phyloP scores from a whole-genome alignment of 2,329 filamentous ascomycete species.

The Colletotrichum sansevieriae region DNA sequence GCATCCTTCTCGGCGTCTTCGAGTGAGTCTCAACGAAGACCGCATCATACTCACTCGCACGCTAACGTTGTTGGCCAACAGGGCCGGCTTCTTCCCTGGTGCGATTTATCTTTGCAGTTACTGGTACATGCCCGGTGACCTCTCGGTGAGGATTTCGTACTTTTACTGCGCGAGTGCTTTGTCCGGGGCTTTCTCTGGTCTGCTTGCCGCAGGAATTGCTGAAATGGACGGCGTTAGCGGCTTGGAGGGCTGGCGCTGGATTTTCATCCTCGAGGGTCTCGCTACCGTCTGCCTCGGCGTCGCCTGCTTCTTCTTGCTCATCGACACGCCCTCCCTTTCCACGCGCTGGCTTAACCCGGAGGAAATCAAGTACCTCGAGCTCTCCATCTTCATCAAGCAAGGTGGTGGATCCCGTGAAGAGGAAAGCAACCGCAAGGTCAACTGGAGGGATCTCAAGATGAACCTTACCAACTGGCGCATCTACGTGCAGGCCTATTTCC shows the following conservation, averaged over 20 bases:
- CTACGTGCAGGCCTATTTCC: slow-evolving; percentile 51
- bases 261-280: slow-evolving; percentile 43
- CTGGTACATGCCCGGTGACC: slow-evolving; percentile 62
- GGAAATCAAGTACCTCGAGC: slow-evolving; percentile 48
- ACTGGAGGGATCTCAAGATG: slow-evolving; percentile 48
- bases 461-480: slow-evolving; percentile 50
- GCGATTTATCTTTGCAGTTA: slow-evolving; percentile 63
- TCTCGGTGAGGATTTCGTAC: slow-evolving; percentile 63
- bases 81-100: slow-evolving; percentile 68
- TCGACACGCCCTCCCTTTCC: slow-evolving; percentile 46
- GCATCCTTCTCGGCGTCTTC: slow-evolving; percentile 64
- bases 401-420: slow-evolving; percentile 43
- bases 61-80: not conserved
- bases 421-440: slow-evolving; percentile 42
- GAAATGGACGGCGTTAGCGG: slow-evolving; percentile 57
- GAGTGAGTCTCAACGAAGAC: slow-evolving; percentile 51
- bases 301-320: slow-evolving; percentile 42
- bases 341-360: slow-evolving; percentile 45
- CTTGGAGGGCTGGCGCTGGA: slow-evolving; percentile 58
- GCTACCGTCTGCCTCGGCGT: slow-evolving; percentile 49
- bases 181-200: slow-evolving; percentile 73
- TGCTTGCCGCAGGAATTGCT: slow-evolving; percentile 71
- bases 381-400: slow-evolving; percentile 49
- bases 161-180: slow-evolving; percentile 80
- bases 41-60: not conserved